Conservation (phyloP, 2,329 filamentous ascomycete species). For the Cladosporium velox region DNA sequence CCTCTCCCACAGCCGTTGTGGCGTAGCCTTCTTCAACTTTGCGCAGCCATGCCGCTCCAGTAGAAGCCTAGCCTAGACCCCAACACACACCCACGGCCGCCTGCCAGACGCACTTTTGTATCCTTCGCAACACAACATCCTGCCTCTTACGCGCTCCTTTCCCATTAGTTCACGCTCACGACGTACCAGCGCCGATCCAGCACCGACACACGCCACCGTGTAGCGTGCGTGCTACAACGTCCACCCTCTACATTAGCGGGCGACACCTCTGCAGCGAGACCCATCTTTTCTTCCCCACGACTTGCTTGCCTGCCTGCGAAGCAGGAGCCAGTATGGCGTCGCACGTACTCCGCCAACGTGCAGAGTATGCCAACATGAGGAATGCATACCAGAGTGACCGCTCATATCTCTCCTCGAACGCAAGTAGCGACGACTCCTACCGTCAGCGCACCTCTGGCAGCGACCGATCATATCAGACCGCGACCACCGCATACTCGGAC, state of each 20-base stretch:
- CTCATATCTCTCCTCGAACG: slow-evolving; percentile 29
- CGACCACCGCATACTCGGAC: slow-evolving; percentile 32
- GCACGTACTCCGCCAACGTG: slow-evolving; percentile 33
- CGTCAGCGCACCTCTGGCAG: slow-evolving; percentile 23
- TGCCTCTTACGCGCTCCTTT: slow-evolving; percentile 17
- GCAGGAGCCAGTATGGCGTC: slow-evolving; percentile 14
- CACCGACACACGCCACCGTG: slow-evolving; percentile 17
- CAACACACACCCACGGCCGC: neutral
- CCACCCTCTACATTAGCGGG: slow-evolving; percentile 17
- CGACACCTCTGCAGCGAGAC: slow-evolving; percentile 19
- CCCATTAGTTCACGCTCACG: neutral
- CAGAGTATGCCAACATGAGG: slow-evolving; percentile 34
- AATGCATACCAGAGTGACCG: slow-evolving; percentile 32
- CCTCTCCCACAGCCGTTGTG: neutral
- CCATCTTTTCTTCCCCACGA: slow-evolving; percentile 18
- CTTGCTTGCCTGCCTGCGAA: neutral
- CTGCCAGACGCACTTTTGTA: slow-evolving; percentile 10
- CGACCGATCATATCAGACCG: slow-evolving; percentile 33
- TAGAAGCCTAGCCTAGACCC: slow-evolving; percentile 19
- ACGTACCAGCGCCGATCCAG: slow-evolving; percentile 4
- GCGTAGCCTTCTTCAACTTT: slow-evolving; percentile 2
- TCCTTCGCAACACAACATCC: slow-evolving; percentile 12
- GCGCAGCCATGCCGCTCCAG: slow-evolving; percentile 10
- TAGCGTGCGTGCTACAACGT: slow-evolving; percentile 19
- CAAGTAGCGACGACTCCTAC: slow-evolving; percentile 25